Evolutionary conservation across 345 rosid species (phyloP).

Genomic region (Boechera stricta): DNA sequence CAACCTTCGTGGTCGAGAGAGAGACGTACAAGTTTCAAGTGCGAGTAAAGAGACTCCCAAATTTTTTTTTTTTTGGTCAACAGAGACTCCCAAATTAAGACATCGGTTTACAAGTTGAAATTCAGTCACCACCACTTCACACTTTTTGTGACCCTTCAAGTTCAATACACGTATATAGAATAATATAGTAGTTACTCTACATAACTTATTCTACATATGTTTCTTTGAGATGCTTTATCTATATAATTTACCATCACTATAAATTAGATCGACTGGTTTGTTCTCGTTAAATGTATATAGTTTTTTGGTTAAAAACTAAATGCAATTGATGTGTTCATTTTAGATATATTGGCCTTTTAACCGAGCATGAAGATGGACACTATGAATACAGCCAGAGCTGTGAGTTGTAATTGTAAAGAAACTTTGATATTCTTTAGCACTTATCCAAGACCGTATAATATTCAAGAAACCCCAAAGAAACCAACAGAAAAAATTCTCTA

Average conservation of each 20-base stretch:
- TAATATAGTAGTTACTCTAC: background rate
- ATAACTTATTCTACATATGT: background rate
- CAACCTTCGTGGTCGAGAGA: slow-evolving; percentile 33
- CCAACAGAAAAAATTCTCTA: background rate
- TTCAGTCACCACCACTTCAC: slow-evolving; percentile 7
- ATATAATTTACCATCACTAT: background rate
- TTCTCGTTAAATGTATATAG: background rate
- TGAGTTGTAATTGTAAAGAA: background rate
- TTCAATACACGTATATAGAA: background rate
- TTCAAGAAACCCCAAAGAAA: background rate
- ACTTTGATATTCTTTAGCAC: background rate
- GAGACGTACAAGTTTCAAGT: slow-evolving; percentile 36
- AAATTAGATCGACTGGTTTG: background rate
- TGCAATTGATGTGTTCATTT: background rate
- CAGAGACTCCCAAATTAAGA: slow-evolving; percentile 17
- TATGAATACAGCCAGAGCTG: background rate
- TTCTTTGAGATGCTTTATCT: background rate
- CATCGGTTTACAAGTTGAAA: slow-evolving; percentile 21
- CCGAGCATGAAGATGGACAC: background rate
- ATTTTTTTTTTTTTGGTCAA: background rate
- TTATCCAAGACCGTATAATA: background rate
- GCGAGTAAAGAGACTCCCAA: slow-evolving; percentile 16
- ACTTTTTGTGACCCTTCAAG: slow-evolving; percentile 14
- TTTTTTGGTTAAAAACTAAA: background rate
- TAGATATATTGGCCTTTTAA: background rate